These are phyloP conservation scores for Farysia itapuensis DNA, from an alignment of 1,284 basidiomycete species.

Conservation along the genomic window DNA sequence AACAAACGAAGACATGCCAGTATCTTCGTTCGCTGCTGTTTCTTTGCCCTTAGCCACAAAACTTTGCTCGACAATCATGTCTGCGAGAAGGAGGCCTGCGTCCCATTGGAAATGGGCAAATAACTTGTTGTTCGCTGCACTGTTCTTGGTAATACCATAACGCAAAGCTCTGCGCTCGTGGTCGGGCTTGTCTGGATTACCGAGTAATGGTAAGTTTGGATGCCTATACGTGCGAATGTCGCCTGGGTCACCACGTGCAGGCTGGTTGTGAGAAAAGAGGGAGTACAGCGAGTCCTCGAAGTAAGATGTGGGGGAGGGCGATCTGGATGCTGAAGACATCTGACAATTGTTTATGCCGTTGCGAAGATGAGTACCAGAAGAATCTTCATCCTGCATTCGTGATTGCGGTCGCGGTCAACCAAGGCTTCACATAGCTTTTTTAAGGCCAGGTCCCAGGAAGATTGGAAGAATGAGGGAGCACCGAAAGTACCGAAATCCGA, in stretches of 20 bases:
- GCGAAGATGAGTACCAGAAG: too few relatives aligned
- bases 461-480: too few relatives aligned
- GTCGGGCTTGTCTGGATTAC: neutral
- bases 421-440: too few relatives aligned
- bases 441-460: too few relatives aligned
- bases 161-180: constrained; percentile 6
- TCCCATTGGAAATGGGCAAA: constrained; percentile 59
- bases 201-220: constrained; percentile 25
- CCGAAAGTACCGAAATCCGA: too few relatives aligned
- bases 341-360: too few relatives aligned
- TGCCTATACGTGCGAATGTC: constrained; percentile 29
- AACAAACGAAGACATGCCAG: constrained; percentile 4
- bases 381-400: too few relatives aligned
- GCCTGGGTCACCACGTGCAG: constrained; percentile 50
- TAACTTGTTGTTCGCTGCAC: constrained; percentile 42
- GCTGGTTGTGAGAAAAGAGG: constrained; percentile 50
- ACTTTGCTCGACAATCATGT: constrained; percentile 31
- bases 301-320: constrained; percentile 24
- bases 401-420: too few relatives aligned
- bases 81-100: constrained; percentile 47
- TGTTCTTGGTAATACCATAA: constrained; percentile 39
- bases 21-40: constrained; percentile 1
- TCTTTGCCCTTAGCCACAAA: neutral
- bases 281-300: constrained; percentile 52
- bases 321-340: too few relatives aligned